Base-by-base conservation (phyloP, 2,329 filamentous ascomycete species). In the Gremmenia infestans region DNA sequence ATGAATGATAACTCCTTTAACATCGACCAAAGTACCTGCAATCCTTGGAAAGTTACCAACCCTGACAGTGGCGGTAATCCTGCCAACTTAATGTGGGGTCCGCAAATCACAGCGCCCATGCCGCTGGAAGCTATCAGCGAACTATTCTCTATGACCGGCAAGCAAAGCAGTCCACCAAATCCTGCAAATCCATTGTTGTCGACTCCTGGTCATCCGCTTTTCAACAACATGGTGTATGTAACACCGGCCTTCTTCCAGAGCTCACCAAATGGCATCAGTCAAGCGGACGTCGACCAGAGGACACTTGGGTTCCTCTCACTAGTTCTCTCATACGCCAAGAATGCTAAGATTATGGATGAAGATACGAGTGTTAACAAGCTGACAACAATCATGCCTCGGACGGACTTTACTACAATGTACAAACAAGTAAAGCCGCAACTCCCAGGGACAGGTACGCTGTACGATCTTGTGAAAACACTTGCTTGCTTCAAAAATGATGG, bases 101-200 rank as follows among this genome's bases (percentile, higher is more conserved):
- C 54, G 50, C 54, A 56, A 40, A 19, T 56, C 3, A 56, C 54
- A 32, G 50, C 54, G 47, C 43, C 54, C 14, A 56, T 56, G 54
- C 54, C 54, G 19, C 50, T 56, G 45, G 54, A 50, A 53, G 54
- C 50, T 28, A 28, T 28, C 25, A 28, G 25, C 25, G 25, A 28
- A 28, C 25, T 28, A 28, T 7, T 28, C 25, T 28, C 25, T 6
- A 28, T 28, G 25, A 28, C 25, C 25, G 7, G 7, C 25, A 28
- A 28, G 25, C 25, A 28, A 28, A 28, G 25, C 5, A 28, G 25
- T 28, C 25, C 25, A 28, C 25, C 25, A 28, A 28, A 28, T 28
- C 25, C 25, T 28, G 25, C 25, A 28, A 28, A 28, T 28, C 25
- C 25, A 28, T 8, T 28, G 7, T 28, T 28, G 25, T 7, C 25